Conservation (phyloP, 805 yeast species). For the Dipodascopsis tothii region DNA sequence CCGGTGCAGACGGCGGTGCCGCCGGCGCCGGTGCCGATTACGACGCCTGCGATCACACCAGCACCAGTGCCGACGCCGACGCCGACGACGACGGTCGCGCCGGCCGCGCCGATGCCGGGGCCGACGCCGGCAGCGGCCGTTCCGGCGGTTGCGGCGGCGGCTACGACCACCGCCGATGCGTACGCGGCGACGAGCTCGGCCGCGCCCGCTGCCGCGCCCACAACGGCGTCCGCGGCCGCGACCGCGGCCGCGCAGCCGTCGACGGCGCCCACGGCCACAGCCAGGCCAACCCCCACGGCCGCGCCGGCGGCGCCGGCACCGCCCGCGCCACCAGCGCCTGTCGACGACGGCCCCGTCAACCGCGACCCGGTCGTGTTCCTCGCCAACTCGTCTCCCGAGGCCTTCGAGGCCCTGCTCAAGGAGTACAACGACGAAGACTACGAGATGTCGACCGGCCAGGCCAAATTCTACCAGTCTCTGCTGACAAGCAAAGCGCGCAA, state of each 20-base stretch:
- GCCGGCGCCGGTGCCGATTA: not conserved
- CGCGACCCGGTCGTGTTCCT: not conserved
- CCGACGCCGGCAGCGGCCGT: too few species aligned
- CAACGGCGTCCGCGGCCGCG: too few species aligned
- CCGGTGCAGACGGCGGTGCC: not conserved
- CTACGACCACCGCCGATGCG: not conserved
- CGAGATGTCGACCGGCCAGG: conserved; percentile 22
- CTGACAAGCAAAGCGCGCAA: conserved; percentile 22
- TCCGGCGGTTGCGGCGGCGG: too few species aligned
- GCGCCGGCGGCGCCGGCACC: too few species aligned
- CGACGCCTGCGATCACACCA: not conserved
- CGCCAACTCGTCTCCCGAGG: not conserved
- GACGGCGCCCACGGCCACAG: too few species aligned
- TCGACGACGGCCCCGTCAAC: not conserved
- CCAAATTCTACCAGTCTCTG: conserved; percentile 22
- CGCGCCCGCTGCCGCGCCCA: not conserved
- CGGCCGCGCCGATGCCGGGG: not conserved
- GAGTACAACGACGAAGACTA: conserved; percentile 21
- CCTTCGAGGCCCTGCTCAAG: not conserved
- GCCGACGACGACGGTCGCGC: not conserved
- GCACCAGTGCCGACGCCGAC: not conserved
- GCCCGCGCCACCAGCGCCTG: not conserved
- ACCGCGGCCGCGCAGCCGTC: not conserved
- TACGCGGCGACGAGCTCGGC: not conserved
- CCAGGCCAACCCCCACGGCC: too few species aligned